Conservation (phyloP, 2,329 filamentous ascomycete species). For the Claviceps quebecensis region DNA sequence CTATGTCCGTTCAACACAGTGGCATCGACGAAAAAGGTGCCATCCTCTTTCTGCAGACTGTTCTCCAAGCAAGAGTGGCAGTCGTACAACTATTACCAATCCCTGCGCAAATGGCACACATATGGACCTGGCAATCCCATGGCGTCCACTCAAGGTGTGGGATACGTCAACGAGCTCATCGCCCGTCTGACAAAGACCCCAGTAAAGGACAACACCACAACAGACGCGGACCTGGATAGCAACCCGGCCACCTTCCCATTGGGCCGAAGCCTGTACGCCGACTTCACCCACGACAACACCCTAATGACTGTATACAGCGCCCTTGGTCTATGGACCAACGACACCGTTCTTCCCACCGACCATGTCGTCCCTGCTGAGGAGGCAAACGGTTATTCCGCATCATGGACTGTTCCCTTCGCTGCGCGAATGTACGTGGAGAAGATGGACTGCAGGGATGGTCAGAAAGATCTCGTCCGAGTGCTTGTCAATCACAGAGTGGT, state of each 20-base stretch:
- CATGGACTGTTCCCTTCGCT: slow-evolving; percentile 73
- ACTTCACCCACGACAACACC: slow-evolving; percentile 86
- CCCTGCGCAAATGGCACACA: slow-evolving; percentile 73
- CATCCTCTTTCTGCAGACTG: slow-evolving; percentile 62
- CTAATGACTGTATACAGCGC: slow-evolving; percentile 67
- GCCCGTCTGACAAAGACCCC: slow-evolving; percentile 58
- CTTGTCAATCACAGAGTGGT: slow-evolving; percentile 76
- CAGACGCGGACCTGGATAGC: slow-evolving; percentile 63
- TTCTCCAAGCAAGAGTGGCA: slow-evolving; percentile 64
- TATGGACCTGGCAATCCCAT: slow-evolving; percentile 64
- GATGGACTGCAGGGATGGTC: slow-evolving; percentile 46
- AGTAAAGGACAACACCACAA: slow-evolving; percentile 59
- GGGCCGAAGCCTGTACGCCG: slow-evolving; percentile 56
- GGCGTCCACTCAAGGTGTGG: slow-evolving; percentile 73
- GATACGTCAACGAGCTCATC: slow-evolving; percentile 77
- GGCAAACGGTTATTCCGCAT: slow-evolving; percentile 56
- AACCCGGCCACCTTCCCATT: slow-evolving; percentile 60
- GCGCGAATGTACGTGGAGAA: slow-evolving; percentile 78
- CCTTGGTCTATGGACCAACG: slow-evolving; percentile 62
- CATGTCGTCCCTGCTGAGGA: slow-evolving; percentile 34
- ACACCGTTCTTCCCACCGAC: slow-evolving; percentile 36
- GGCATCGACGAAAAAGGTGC: slow-evolving; percentile 31
- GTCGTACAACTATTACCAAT: slow-evolving; percentile 67
- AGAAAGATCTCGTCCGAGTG: slow-evolving; percentile 61
- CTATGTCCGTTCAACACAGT: slow-evolving; percentile 77